Base-by-base conservation (phyloP, 1,284 basidiomycete genomes). In the Naganishia albida region DNA sequence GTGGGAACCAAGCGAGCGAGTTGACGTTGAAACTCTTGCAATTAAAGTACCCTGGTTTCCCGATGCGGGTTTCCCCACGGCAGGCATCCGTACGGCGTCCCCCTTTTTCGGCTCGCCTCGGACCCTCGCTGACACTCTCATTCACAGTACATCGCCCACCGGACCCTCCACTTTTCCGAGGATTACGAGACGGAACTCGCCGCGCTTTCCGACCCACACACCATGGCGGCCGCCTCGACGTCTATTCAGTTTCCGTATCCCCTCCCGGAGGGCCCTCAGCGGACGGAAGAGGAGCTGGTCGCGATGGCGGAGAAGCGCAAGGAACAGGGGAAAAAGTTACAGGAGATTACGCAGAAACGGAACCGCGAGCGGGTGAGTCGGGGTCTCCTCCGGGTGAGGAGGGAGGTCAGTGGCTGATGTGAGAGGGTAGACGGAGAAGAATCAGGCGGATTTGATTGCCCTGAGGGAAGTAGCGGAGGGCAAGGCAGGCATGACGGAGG, bases 31-130 rank as follows among this genome's bases (percentile, higher is more conserved):
- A 93, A 73, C 85, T 95, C 7, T 86, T 93, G 42, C 94, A 98
- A 76, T 85, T 99, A 64, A 99, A 99, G 77, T 98, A 99, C 74
- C 90, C 96, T 16, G 89, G 84, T 49, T 99, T 99, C 71, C 85
- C 85, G 0, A 77, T 81, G 15, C 80, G 82, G 42, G 81, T 86
- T 49, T 82, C 83, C 0, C 70, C 75, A 4, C 75, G 77, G 42
- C 85, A 86, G 72, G 81, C 84, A 4, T 81, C 81, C 0, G 83
- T 83, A 67, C 66, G n/a, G n/a, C n/a, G 80, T 70, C 12, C 34
- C 25, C 26, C 6, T 25, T 4, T 28, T 30, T 18, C 25, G n/a
- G n/a, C n/a, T n/a, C n/a, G n/a, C 13, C 10, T 40, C 7, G 40
- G 1, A 25, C 23, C 30, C 38, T 34, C 30, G 10, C 26, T 30